phyloP scores from a whole-genome alignment of 2,329 filamentous ascomycete species.

The Plectosphaerella cucumerina region DNA sequence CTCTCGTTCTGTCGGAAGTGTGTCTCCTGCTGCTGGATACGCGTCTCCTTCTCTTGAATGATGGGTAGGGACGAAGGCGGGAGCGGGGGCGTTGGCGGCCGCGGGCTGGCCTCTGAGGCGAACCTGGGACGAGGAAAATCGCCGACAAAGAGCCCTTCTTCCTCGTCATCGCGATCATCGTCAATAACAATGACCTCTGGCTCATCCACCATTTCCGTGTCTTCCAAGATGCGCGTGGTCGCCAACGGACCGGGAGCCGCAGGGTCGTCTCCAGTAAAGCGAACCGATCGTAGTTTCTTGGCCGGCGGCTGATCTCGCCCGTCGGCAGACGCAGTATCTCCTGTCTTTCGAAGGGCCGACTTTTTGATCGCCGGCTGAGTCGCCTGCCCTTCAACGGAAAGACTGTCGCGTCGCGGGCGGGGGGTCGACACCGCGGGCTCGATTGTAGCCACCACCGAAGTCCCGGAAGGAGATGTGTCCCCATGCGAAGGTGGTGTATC shows the following conservation, averaged over 20 bases:
- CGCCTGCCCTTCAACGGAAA: background rate
- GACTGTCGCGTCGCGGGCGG: too few species aligned
- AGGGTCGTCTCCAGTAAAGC: constrained; percentile 10
- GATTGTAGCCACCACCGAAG: too few species aligned
- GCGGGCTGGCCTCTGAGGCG: too few species aligned
- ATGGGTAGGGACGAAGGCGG: too few species aligned
- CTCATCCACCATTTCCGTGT: constrained; percentile 14
- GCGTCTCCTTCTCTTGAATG: too few species aligned
- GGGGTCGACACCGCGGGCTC: too few species aligned
- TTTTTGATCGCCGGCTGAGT: background rate
- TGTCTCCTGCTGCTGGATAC: too few species aligned
- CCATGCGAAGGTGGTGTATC: background rate
- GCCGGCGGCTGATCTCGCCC: background rate
- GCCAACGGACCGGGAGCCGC: background rate
- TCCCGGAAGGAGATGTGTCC: too few species aligned
- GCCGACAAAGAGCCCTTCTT: constrained; percentile 1
- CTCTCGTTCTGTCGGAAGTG: too few species aligned
- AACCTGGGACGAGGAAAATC: too few species aligned
- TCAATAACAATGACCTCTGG: constrained; percentile 14
- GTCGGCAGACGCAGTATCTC: background rate
- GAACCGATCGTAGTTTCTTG: constrained; percentile 22
- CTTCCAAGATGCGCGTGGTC: constrained; percentile 12
- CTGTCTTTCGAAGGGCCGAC: background rate
- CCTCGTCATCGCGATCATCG: background rate
- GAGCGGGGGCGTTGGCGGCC: too few species aligned